These are phyloP conservation scores for Hypericum perforatum DNA, from an alignment of 345 rosid species.

Conservation along the genomic window DNA sequence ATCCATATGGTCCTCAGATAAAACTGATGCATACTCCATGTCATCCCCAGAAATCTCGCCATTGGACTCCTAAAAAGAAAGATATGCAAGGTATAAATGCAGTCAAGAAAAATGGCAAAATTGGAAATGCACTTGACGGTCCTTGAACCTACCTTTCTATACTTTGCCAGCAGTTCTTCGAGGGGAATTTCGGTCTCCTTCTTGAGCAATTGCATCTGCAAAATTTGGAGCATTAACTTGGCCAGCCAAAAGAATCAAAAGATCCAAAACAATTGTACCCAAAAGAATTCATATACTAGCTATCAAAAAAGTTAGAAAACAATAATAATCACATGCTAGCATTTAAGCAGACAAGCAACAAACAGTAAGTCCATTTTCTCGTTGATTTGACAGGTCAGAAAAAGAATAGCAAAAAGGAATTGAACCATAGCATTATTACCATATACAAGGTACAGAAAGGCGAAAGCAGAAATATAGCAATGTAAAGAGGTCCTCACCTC, in stretches of 20 bases:
- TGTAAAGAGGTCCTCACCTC: constrained; percentile 44
- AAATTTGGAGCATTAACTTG: background rate
- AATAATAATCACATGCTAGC: background rate
- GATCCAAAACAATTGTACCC: too few relatives aligned
- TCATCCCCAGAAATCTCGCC: constrained; percentile 59
- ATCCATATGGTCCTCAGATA: constrained; percentile 43
- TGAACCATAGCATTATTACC: background rate
- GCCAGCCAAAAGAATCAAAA: too few relatives aligned
- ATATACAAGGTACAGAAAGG: constrained; percentile 7
- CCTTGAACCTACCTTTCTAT: constrained; percentile 71
- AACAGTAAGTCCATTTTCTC: too few relatives aligned
- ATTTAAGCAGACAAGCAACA: too few relatives aligned
- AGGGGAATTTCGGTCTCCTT: constrained; percentile 87
- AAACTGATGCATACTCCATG: constrained; percentile 52
- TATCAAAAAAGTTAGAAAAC: constrained; percentile 13
- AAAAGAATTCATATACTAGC: background rate
- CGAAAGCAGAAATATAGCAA: constrained; percentile 8
- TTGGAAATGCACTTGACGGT: constrained; percentile 15
- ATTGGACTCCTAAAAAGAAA: constrained; percentile 43
- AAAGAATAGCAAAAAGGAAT: constrained; percentile 6
- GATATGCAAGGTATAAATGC: constrained; percentile 17
- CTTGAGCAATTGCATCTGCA: constrained; percentile 70
- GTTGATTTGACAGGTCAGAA: background rate
- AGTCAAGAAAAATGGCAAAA: constrained; percentile 11
- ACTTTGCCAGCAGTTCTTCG: constrained; percentile 87